Conservation (phyloP, 768 basidiomycete genomes). For the Tephrocybe sp. region DNA sequence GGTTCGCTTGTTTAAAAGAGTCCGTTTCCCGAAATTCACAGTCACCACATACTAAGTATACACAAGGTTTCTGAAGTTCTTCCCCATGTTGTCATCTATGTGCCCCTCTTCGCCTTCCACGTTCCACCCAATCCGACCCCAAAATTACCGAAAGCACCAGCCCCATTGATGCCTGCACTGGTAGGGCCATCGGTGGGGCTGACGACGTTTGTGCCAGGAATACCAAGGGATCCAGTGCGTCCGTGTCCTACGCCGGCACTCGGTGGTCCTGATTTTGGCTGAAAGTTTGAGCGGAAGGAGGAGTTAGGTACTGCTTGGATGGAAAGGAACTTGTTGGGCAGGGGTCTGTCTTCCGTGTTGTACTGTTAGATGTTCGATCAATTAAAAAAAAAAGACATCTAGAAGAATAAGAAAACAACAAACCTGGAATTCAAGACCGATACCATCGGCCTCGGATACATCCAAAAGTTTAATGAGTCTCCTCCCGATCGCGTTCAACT, state of each 20-base stretch:
- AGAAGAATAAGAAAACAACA: no score
- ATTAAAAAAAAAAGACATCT: neutral
- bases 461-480: slow-evolving; percentile 81
- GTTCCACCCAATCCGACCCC: slow-evolving; percentile 25
- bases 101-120: slow-evolving; percentile 26
- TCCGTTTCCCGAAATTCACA: no score
- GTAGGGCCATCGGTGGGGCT: slow-evolving; percentile 11
- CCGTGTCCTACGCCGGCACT: slow-evolving; percentile 4
- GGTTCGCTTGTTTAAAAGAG: no score
- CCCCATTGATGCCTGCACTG: slow-evolving; percentile 14
- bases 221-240: slow-evolving; percentile 15
- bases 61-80: neutral
- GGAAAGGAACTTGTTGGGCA: slow-evolving; percentile 77
- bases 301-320: slow-evolving; percentile 72
- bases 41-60: no score
- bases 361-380: slow-evolving; percentile 45
- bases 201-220: neutral
- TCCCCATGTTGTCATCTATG: neutral
- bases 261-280: slow-evolving; percentile 20
- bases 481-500: slow-evolving; percentile 82
- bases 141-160: slow-evolving; percentile 32
- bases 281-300: slow-evolving; percentile 69
- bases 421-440: slow-evolving; percentile 91
- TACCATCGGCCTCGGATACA: slow-evolving; percentile 78
- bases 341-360: slow-evolving; percentile 85